These are phyloP conservation scores for Podosphaera fusca DNA, from an alignment of 2,329 filamentous ascomycete species.

Conservation along the genomic window DNA sequence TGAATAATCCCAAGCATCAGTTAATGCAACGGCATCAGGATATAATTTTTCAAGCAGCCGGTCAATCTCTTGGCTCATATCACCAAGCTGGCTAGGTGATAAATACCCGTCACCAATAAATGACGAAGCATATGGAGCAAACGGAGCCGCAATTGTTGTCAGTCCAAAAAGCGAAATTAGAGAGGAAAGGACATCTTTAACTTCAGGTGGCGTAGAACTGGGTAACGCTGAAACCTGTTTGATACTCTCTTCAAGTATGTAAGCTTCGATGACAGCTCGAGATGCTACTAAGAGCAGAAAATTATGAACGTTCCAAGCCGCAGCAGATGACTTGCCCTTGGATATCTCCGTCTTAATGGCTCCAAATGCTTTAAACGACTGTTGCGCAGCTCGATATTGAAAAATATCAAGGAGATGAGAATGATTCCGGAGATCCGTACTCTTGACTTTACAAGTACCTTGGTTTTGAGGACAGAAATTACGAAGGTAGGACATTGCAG, in stretches of 20 bases:
- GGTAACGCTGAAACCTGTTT: background rate
- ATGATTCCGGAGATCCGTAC: constrained; percentile 1
- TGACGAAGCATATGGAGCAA: constrained; percentile 6
- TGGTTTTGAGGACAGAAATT: background rate
- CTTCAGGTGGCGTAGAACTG: background rate
- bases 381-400: constrained; percentile 2
- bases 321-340: too few relatives aligned
- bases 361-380: background rate
- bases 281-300: constrained; percentile 1
- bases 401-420: constrained; percentile 2
- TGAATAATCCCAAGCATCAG: constrained; percentile 11
- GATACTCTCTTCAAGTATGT: constrained; percentile 10
- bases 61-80: constrained; percentile 6
- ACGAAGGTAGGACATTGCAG: constrained; percentile 3
- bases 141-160: constrained; percentile 11
- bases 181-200: constrained; percentile 4
- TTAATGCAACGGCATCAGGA: constrained; percentile 10
- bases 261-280: constrained; percentile 12
- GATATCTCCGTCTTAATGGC: constrained; percentile 1
- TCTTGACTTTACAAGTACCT: background rate
- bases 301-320: background rate
- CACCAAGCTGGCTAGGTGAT: constrained; percentile 6
- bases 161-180: constrained; percentile 8
- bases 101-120: constrained; percentile 12
- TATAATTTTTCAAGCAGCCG: constrained; percentile 7